Base-by-base conservation (phyloP, 768 basidiomycete genomes). In the Podaxis sp. region DNA sequence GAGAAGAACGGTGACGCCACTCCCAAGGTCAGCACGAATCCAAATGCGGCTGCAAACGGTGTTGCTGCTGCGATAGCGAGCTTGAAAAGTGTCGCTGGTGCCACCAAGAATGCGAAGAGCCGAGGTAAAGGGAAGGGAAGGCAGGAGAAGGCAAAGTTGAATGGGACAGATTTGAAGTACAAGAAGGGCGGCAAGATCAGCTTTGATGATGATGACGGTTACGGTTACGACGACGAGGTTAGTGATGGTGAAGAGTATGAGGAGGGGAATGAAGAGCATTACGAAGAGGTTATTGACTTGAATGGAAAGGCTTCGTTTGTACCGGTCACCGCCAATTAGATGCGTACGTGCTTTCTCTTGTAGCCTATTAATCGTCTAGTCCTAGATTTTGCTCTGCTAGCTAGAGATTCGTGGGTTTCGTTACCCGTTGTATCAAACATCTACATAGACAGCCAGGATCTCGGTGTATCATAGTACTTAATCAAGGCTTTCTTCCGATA, bases 91-190 rank as follows among this genome's bases (percentile, higher is more conserved):
- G 40, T 61, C 8, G 59, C 39, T 4, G 59, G 59, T 2, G 17
- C 52, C 17, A 61, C 52, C 3, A 61, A 53, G 52, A 53, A 38
- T 17, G 39, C 42, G 24, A 61, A 61, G 52, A 61, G 59, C 26
- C 36, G 51, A 40, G 59, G 59, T 3, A 61, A 61, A 26, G 59
- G 59, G 13, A 61, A 61, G 40, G 59, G 59, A 40, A 61, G 52
- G 17, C 59, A 61, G 59, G 52, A 61, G 40, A 53, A 26, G 40
- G 52, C 59, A 11, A 57, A 39, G 39, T n/a, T 63, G 26, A 57
- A 63, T 39, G 38, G 42, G 11, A 57, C 33, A 5, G 19, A 51
- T 24, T 33, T 53, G 24, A 52, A 42, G 28, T 53, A 55, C 44
- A 33, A 17, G 33, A 60, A 26, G 36, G 48, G 57, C 40, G 30